A percentile compares a stretch with the other conserved stretches of the same genome.
These are phyloP conservation scores for Fusarium sarcochroum DNA, from an alignment of 2,329 filamentous ascomycete genomes.

Conservation along the genomic window DNA sequence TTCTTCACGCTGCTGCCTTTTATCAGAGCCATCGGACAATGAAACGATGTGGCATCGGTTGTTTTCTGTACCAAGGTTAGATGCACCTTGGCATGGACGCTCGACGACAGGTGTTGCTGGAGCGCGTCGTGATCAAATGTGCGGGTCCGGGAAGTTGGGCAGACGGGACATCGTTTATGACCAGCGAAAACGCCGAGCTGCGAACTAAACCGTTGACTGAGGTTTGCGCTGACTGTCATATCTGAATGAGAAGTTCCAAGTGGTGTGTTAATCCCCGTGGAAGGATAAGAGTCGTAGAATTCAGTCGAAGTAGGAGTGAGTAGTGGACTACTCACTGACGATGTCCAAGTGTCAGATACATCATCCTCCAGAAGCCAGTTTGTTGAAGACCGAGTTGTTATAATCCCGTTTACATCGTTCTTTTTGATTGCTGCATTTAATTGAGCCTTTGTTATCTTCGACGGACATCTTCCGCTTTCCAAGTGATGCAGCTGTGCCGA, in stretches of 20 bases:
- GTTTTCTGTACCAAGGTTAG: background rate
- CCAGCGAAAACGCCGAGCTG: background rate
- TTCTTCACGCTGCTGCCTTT: background rate
- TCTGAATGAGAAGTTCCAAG: background rate
- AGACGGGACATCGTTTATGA: background rate
- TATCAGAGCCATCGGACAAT: background rate
- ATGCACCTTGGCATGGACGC: background rate
- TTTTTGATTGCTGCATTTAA: background rate
- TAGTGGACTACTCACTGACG: background rate
- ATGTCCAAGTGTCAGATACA: background rate
- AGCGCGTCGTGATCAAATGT: background rate
- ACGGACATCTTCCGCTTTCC: background rate
- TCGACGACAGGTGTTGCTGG: background rate
- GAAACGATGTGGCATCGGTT: background rate
- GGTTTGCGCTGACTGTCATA: background rate
- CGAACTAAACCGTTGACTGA: no score
- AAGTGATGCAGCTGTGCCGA: conserved; percentile 6
- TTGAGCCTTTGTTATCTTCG: background rate
- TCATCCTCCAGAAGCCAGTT: background rate
- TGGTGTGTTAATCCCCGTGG: background rate
- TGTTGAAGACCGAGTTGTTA: background rate
- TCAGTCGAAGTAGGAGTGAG: background rate
- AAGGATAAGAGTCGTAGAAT: background rate
- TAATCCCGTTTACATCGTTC: background rate
- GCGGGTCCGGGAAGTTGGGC: background rate